Base-by-base conservation (phyloP, 306 rosid genomes). In the Prunus mume region DNA sequence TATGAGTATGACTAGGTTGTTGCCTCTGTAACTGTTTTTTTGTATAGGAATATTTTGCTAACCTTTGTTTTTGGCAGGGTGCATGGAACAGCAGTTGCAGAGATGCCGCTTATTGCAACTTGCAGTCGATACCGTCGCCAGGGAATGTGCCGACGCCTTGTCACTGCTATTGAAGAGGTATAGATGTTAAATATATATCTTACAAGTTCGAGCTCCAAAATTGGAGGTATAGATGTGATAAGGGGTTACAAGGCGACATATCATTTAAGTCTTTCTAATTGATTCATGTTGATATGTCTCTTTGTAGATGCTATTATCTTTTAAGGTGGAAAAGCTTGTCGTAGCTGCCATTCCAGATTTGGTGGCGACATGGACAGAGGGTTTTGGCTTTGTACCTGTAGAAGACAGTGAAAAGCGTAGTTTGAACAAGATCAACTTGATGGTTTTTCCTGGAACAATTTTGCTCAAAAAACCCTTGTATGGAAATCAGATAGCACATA, bases 41-140 rank as follows among this genome's bases (percentile, higher is more conserved):
- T 2, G 58, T 28, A 20, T 38, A 38, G 4, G 20, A 19, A 45
- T 57, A 67, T 19, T 67, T 79, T 24, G 65, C 79, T 46, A 46
- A 60, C 74, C 65, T 50, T 41, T 79, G 58, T 63, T 57, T 80
- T 60, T 19, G 66, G 80, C 88, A 95, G 99, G 90, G 86, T 95
- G 81, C 97, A 95, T 79, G 99, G 99, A 80, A 76, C 92, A 79
- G 55, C 83, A 49, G 82, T 91, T 62, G 99, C 99, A 47, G 99
- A 95, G 90, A 91, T 95, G 99, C 99, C 99, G 34, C 90, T 95
- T 43, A 88, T 92, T 91, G 97, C 99, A 62, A 95, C 99, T 78
- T 90, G 97, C 84, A 95, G 99, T 78, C 82, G 46, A 71, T 87
- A 83, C 79, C 97, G 97, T 76, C 97, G 97, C 65, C 96, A 85